Conservation (phyloP, 2,329 filamentous ascomycete species). For the Mollisiaceae sp. region DNA sequence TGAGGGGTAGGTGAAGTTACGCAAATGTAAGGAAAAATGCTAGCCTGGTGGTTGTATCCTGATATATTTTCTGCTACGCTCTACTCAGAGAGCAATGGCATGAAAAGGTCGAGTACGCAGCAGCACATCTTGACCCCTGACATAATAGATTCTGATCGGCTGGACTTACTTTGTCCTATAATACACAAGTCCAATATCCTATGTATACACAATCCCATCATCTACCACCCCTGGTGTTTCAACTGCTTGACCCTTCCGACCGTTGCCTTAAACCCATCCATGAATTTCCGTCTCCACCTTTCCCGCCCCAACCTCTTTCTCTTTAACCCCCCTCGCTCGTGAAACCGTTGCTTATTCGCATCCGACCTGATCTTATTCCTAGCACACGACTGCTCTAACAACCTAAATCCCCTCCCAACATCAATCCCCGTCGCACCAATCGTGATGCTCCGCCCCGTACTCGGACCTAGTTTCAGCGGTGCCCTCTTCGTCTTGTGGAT, state of each 20-base stretch:
- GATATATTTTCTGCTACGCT: neutral
- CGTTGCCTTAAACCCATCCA: constrained; percentile 68
- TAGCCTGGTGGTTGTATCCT: neutral
- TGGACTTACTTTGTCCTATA: constrained; percentile 13
- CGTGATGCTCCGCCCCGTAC: constrained; percentile 35
- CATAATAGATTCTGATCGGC: neutral
- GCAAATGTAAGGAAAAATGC: too few species aligned
- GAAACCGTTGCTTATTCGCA: constrained; percentile 64
- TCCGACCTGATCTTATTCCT: constrained; percentile 65
- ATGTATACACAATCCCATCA: constrained; percentile 18
- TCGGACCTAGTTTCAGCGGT: constrained; percentile 36
- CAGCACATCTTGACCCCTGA: neutral
- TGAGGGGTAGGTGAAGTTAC: too few species aligned
- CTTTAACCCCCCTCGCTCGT: constrained; percentile 78
- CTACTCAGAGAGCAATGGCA: too few species aligned
- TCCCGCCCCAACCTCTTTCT: constrained; percentile 74
- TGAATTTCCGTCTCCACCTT: constrained; percentile 74
- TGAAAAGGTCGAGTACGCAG: neutral
- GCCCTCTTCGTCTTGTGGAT: constrained; percentile 5
- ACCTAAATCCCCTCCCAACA: constrained; percentile 34
- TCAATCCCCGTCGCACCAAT: constrained; percentile 32
- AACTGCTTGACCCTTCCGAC: constrained; percentile 70
- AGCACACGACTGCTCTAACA: constrained; percentile 49
- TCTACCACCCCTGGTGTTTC: constrained; percentile 78
- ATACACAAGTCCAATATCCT: constrained; percentile 19